Evolutionary conservation across 495 filamentous ascomycete species (phyloP).

Genomic region (Tuber magnatum): DNA sequence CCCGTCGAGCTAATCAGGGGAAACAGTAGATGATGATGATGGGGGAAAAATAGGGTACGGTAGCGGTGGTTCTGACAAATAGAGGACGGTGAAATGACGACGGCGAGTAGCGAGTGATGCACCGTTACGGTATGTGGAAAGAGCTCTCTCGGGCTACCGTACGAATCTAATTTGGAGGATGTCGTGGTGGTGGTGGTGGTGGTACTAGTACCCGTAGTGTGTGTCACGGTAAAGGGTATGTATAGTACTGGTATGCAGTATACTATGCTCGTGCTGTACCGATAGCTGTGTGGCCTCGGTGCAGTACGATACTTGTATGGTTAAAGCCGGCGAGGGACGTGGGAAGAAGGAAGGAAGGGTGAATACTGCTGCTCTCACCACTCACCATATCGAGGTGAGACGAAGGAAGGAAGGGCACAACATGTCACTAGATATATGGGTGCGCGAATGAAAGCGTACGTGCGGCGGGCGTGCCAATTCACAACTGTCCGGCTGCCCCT

Average conservation of each 20-base stretch:
- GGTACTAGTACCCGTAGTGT: too few species aligned
- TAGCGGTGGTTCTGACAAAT: neutral
- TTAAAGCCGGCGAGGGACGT: neutral
- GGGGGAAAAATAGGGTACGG: neutral
- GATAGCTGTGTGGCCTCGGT: neutral
- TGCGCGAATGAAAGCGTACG: neutral
- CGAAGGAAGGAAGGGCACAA: neutral
- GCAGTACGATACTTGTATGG: too few species aligned
- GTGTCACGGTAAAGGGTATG: neutral
- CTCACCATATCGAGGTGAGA: neutral
- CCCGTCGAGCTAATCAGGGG: neutral
- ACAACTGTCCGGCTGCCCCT: neutral
- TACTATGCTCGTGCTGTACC: neutral
- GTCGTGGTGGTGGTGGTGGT: too few species aligned
- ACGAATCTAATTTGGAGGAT: neutral
- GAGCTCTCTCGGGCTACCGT: neutral
- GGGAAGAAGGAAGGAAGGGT: neutral
- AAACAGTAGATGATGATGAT: neutral
- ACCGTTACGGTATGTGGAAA: neutral
- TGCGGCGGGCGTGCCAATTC: neutral
- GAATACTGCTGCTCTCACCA: neutral
- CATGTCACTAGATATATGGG: neutral
- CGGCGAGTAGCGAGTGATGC: neutral
- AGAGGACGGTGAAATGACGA: neutral
- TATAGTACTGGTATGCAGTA: neutral